Evolutionary conservation across 202 grass and related monocot species (phyloP).

Genomic region (Schoenoplectus triqueter): DNA sequence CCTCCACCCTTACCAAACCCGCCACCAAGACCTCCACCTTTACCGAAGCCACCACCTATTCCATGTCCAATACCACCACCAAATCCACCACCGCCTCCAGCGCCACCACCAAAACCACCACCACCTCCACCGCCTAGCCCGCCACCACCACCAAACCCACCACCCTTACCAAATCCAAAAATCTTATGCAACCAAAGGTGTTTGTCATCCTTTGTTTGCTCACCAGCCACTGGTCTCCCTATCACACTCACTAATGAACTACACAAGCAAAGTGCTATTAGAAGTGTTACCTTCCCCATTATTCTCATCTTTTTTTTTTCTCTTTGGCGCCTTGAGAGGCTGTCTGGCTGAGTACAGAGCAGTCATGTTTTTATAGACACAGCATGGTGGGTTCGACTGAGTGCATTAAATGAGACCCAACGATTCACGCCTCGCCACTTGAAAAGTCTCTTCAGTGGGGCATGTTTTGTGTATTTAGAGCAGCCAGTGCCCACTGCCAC

Average conservation of each 20-base stretch:
- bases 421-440: slow-evolving; percentile 27
- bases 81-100: slow-evolving; percentile 23
- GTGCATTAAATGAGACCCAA: slow-evolving; percentile 36
- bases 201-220: slow-evolving; percentile 40
- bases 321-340: slow-evolving; percentile 29
- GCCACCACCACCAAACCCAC: background rate
- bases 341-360: slow-evolving; percentile 2
- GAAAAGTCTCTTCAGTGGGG: slow-evolving; percentile 10
- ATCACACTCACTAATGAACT: slow-evolving; percentile 47
- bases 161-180: slow-evolving; percentile 21
- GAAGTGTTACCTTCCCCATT: slow-evolving; percentile 44
- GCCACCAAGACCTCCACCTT: slow-evolving; percentile 15
- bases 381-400: slow-evolving; percentile 1
- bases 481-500: background rate
- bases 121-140: background rate
- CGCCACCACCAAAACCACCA: slow-evolving; percentile 26
- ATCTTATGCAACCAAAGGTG: slow-evolving; percentile 56
- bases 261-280: slow-evolving; percentile 60
- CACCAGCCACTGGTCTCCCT: slow-evolving; percentile 48
- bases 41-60: slow-evolving; percentile 15
- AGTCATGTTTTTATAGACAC: slow-evolving; percentile 31
- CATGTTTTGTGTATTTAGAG: slow-evolving; percentile 13
- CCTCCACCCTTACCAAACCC: slow-evolving; percentile 10
- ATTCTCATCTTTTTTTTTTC: background rate
- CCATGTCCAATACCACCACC: slow-evolving; percentile 26